These are phyloP conservation scores for Zizania latifolia DNA, from an alignment of 176 grass and related monocot genomes.

Conservation along the genomic window DNA sequence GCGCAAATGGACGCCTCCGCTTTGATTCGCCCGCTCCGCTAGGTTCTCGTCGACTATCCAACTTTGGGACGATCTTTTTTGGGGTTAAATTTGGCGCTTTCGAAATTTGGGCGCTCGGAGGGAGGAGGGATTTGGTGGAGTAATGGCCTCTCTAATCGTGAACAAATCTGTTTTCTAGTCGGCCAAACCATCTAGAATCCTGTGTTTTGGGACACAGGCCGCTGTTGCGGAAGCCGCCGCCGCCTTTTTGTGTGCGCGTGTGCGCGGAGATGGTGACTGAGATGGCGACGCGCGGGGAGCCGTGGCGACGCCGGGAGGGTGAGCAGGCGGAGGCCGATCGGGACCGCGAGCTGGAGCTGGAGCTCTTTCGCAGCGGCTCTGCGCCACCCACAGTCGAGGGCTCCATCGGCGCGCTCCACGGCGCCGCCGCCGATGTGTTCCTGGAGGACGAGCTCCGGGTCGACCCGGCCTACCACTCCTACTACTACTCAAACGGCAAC, in stretches of 20 bases:
- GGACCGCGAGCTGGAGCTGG: conserved; percentile 23
- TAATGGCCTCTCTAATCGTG: background rate
- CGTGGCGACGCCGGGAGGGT: background rate
- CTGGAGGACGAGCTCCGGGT: conserved; percentile 32
- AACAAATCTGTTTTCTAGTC: background rate
- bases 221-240: background rate
- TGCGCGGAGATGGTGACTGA: conserved; percentile 20
- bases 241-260: background rate
- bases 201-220: background rate
- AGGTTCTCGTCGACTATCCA: background rate
- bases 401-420: background rate
- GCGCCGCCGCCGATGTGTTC: background rate
- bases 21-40: background rate
- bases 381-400: conserved; percentile 36
- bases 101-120: background rate
- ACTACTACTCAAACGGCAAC: conserved; percentile 4
- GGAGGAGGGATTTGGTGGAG: background rate
- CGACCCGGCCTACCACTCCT: conserved; percentile 34
- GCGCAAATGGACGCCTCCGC: background rate
- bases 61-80: background rate
- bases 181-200: background rate
- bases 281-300: conserved; percentile 25
- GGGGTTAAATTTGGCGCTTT: background rate
- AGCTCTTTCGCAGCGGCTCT: conserved; percentile 38
- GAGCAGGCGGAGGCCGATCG: conserved; percentile 16